Evolutionary conservation across 257 asterid species (phyloP), one percentile per base, ranked within the genome.

Genomic region (Solanum raphanifolium): DNA sequence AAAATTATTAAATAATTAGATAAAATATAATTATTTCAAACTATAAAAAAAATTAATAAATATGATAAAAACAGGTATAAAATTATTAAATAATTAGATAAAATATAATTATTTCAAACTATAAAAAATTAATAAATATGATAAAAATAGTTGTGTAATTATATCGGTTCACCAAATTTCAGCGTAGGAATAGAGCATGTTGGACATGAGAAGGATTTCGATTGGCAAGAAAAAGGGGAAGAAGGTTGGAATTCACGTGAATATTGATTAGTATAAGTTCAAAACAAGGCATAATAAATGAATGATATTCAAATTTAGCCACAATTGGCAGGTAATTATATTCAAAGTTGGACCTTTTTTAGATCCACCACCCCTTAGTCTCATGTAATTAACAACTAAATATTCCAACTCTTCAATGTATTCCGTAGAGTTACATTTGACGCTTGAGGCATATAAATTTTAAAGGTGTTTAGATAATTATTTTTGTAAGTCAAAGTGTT

Each of bases 401-500:
- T 2, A 62, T n/a, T 62, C 13, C 16, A n/a, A 55, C 13, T 62
- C 31, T 62, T 3, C 71, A n/a, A 23, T 62, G 32, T 62, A n/a
- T 62, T 2, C 0, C 8, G 16, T n/a, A n/a, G 32, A 55, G 7
- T 3, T 15, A 52, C 62, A 6, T 8, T 18, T 18, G 62, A 58
- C 13, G 5, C 13, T 60, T 8, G 29, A 0, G 13, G 13, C 13
- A 60, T 9, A 4, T n/a, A 62, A 0, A 62, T 21, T 58, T 58
- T 21, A 5, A 21, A 62, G 1, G 2, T 10, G 71, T 60, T 25
- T 4, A 3, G 6, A 23, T 60, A 9, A 62, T n/a, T 0, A 62
- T n/a, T 62, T 23, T n/a, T 11, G 1, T n/a, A 62, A 10, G 71
- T 10, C 1, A 0, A 12, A 9, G 3, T 23, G 7, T 62, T 23